Base-by-base conservation (phyloP, 345 rosid species). In the Acer campestre region DNA sequence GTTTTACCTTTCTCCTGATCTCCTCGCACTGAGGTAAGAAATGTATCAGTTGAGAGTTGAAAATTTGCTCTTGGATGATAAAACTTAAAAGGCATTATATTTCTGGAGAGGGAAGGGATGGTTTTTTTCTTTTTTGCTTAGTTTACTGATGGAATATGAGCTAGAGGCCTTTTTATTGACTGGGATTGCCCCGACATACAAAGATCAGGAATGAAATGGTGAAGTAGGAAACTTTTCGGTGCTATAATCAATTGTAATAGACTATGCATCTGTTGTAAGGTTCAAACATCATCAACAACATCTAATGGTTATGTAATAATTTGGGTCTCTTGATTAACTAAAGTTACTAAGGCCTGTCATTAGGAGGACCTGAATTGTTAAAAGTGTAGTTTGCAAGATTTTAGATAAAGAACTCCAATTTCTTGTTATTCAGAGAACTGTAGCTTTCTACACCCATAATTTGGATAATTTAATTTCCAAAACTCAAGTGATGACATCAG, bases 131-230 rank as follows among this genome's bases (percentile, higher is more conserved):
- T 56, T 58, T 35, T 6, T 31, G 53, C 17, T 18, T n/a, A 49
- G 17, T 67, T 67, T n/a, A 20, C 55, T 44, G 44, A 67, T n/a
- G 31, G 14, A 44, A 20, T 1, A 67, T 42, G 55, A 4, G 10
- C 6, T 25, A 23, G n/a, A 51, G 13, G 6, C 4, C 9, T 23
- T 27, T 3, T 51, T 14, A 48, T 49, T 48, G 61, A 49, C 42
- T 49, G 61, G 61, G 40, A 8, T 46, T 68, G 35, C 22, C 59
- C 18, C 10, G 20, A 27, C 20, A 49, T 25, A 13, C 12, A 25
- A 48, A 59, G 67, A 58, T 1, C 18, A 63, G 67, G 40, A 17
- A 27, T 10, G 38, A 74, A 74, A 74, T 62, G 61, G 22, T 63
- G 14, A 62, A 27, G 18, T 74, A 25, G 22, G 31, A 18, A 62